Percentiles rank a stretch among this genome's conserved stretches.
Conservation (phyloP, 1,284 basidiomycete species). For the Papiliotrema fonsecae region DNA sequence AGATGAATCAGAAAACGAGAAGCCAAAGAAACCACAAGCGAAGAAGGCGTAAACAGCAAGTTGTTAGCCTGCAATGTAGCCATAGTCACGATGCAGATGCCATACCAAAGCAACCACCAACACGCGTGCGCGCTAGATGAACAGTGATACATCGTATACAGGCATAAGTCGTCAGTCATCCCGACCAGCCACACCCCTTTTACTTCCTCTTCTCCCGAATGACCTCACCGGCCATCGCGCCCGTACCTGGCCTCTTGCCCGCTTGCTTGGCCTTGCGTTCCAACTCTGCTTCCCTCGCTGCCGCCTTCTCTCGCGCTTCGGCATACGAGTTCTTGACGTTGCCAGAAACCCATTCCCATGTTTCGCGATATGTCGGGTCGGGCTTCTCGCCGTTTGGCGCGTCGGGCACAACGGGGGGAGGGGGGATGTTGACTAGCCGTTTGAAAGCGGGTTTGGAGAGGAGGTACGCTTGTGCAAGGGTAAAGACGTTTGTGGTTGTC, state of each 20-base stretch:
- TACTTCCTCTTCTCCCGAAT: conserved; percentile 3
- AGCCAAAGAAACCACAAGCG: too few relatives aligned
- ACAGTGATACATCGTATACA: not conserved
- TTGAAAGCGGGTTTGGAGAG: conserved; percentile 41
- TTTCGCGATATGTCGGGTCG: conserved; percentile 5
- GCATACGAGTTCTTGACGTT: not conserved
- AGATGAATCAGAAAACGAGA: too few relatives aligned
- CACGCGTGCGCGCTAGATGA: not conserved
- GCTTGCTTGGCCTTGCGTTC: not conserved
- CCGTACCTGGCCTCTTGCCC: conserved; percentile 3
- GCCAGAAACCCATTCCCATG: not conserved
- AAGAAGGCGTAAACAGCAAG: too few relatives aligned
- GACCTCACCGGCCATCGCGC: not conserved
- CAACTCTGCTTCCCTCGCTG: not conserved
- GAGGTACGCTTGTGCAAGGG: conserved; percentile 51
- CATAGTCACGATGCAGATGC: too few relatives aligned
- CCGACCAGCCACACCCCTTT: too few relatives aligned
- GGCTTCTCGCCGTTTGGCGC: conserved; percentile 18
- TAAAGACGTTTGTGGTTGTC: conserved; percentile 53
- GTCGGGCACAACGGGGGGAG: conserved; percentile 22
- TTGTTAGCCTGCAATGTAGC: too few relatives aligned
- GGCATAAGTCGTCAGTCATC: not conserved
- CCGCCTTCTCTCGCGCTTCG: not conserved
- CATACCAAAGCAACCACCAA: too few relatives aligned
- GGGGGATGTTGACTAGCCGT: conserved; percentile 41